Base-by-base conservation (phyloP, 768 basidiomycete genomes). In the Hysterangium stoloniferum region DNA sequence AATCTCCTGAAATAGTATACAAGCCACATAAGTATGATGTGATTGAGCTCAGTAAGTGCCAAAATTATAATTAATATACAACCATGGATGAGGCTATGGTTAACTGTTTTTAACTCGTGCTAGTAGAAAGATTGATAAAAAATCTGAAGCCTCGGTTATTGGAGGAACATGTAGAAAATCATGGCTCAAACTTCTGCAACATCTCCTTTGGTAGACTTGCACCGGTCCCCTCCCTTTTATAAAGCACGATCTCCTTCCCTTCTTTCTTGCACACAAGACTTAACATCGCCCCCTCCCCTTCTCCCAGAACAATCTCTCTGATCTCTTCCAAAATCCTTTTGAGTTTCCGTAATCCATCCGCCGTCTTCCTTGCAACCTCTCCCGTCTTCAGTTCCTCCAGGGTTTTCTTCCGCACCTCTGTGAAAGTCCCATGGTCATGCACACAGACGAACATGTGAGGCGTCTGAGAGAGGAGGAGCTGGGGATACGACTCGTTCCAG, bases 381-480 rank as follows among this genome's bases (percentile, higher is more conserved):
- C 47, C 31, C 38, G 57, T 42, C 51, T 56, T 61, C 8, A 54
- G 32, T 22, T 45, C 40, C 5, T 56, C 61, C 28, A 69, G 49
- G n/a, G 43, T 43, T 12, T 34, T 31, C 22, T 63, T 59, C 48
- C 65, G 59, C 24, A 64, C 65, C 54, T 43, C 66, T 61, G 51
- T 74, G 62, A 87, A 86, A 1, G 34, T 63, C 1, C 85, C 85
- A 3, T 68, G 62, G 12, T 67, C 58, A 60, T 87, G 84, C 35
- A 60, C 52, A 70, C 61, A 59, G 64, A 64, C 54, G 71, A 58
- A 40, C 75, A 55, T 53, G 62, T 71, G 56, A 65, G 72, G 65
- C 0, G 82, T 86, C 59, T 82, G 80, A 5, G 86, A 84, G 48
- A 88, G 72, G 60, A 75, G 81, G 11, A 86, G 64, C 59, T 86